phyloP scores from a whole-genome alignment of 306 rosid genomes.

The Vigna angularis region DNA sequence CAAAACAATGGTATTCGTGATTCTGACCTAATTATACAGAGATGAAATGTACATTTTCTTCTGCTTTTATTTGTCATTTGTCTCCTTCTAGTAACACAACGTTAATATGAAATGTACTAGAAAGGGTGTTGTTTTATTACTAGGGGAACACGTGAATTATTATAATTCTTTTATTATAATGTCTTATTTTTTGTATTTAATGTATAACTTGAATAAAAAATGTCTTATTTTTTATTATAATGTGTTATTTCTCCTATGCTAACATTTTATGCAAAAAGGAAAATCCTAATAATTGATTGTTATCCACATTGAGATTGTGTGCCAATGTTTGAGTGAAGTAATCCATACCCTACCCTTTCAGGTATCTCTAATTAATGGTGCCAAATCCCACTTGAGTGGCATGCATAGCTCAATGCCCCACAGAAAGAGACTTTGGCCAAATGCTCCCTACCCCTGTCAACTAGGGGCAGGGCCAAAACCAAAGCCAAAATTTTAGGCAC shows the following conservation, averaged over 20 bases:
- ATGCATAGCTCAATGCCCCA: conserved; percentile 33
- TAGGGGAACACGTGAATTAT: too few relatives aligned
- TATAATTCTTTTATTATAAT: too few relatives aligned
- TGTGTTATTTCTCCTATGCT: neutral
- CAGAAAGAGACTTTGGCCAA: neutral
- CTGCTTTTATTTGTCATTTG: neutral
- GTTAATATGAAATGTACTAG: too few relatives aligned
- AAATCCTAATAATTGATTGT: neutral
- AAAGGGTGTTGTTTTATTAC: neutral
- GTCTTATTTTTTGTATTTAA: too few relatives aligned
- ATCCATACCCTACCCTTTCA: neutral
- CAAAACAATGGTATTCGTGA: neutral
- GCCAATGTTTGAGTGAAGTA: neutral
- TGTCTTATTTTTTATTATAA: too few relatives aligned
- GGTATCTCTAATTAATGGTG: neutral
- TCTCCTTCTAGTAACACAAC: neutral
- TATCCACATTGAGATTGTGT: neutral
- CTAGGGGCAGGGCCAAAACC: neutral
- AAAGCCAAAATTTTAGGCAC: conserved; percentile 20
- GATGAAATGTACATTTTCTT: neutral
- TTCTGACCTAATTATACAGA: neutral
- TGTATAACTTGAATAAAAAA: too few relatives aligned
- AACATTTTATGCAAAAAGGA: neutral
- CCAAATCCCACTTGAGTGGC: conserved; percentile 14
- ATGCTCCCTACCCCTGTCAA: neutral